Conservation (phyloP, 306 rosid species). For the Vicia faba region DNA sequence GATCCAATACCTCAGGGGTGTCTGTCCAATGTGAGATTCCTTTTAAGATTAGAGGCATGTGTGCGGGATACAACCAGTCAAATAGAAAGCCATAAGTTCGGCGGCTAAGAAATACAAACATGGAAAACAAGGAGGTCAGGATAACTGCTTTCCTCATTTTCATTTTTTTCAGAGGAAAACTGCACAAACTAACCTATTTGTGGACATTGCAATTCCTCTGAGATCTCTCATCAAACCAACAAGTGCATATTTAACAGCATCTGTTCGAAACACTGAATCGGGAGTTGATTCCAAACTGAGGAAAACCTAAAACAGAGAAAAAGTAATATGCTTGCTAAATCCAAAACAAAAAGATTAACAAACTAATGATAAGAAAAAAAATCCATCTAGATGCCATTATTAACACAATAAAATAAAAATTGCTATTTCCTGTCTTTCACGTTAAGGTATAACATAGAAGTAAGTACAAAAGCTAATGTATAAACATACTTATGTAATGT, state of each 20-base stretch:
- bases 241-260: slow-evolving; percentile 76
- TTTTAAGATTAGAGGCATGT: slow-evolving; percentile 83
- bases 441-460: slow-evolving; percentile 5
- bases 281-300: slow-evolving; percentile 88
- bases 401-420: slow-evolving; percentile 3
- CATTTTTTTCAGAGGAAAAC: slow-evolving; percentile 31
- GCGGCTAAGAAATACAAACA: slow-evolving; percentile 63
- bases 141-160: slow-evolving; percentile 9
- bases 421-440: slow-evolving; percentile 12
- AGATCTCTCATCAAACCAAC: slow-evolving; percentile 98
- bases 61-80: slow-evolving; percentile 98
- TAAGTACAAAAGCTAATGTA: slow-evolving; percentile 14
- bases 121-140: slow-evolving; percentile 27
- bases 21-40: slow-evolving; percentile 96
- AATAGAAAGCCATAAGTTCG: slow-evolving; percentile 91
- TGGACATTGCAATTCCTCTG: slow-evolving; percentile 97
- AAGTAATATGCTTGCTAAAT: slow-evolving; percentile 22
- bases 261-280: slow-evolving; percentile 90
- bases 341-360: neutral
- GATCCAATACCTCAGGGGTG: slow-evolving; percentile 82
- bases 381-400: slow-evolving; percentile 16
- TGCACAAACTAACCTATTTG: slow-evolving; percentile 65
- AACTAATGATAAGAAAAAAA: slow-evolving; percentile 32
- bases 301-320: slow-evolving; percentile 60
- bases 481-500: neutral